Percentiles rank a stretch among this genome's conserved stretches.
Evolutionary conservation across 805 yeast species (phyloP).

Genomic region (Cyberlindnera xylosilytica): DNA sequence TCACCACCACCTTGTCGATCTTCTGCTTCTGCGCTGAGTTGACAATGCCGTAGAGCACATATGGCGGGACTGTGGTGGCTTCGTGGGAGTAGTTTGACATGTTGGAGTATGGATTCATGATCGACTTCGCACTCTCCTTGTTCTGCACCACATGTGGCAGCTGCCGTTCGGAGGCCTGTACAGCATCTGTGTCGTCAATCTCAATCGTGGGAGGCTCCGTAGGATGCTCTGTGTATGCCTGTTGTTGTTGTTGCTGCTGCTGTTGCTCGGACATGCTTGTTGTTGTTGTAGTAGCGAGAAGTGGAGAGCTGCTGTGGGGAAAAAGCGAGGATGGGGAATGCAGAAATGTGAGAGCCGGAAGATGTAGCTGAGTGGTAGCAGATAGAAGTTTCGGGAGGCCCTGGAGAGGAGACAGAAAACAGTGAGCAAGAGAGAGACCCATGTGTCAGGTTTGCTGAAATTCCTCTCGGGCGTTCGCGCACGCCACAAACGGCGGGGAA

Average conservation of each 20-base stretch:
- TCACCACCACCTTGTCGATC: slow-evolving; percentile 12
- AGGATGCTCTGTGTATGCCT: neutral
- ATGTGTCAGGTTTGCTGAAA: too few species aligned
- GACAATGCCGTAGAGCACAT: slow-evolving; percentile 54
- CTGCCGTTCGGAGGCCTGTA: neutral
- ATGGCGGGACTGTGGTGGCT: slow-evolving; percentile 56
- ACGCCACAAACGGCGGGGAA: too few species aligned
- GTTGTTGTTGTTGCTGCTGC: neutral
- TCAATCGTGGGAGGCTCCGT: neutral
- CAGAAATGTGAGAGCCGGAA: too few species aligned
- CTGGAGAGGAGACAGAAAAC: too few species aligned
- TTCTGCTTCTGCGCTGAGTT: slow-evolving; percentile 26
- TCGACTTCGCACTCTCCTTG: neutral
- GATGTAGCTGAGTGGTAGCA: too few species aligned
- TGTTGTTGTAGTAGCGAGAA: neutral
- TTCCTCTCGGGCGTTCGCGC: too few species aligned
- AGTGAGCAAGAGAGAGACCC: too few species aligned
- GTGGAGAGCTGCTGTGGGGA: too few species aligned
- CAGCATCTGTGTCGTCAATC: neutral
- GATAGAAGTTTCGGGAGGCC: too few species aligned
- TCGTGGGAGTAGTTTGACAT: slow-evolving; percentile 34
- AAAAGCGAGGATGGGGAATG: too few species aligned
- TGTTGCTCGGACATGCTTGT: too few species aligned
- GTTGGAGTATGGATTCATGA: slow-evolving; percentile 15
- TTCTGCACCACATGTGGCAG: slow-evolving; percentile 1